These are phyloP conservation scores for Russula olivacea DNA, from an alignment of 768 basidiomycete species.

Conservation along the genomic window DNA sequence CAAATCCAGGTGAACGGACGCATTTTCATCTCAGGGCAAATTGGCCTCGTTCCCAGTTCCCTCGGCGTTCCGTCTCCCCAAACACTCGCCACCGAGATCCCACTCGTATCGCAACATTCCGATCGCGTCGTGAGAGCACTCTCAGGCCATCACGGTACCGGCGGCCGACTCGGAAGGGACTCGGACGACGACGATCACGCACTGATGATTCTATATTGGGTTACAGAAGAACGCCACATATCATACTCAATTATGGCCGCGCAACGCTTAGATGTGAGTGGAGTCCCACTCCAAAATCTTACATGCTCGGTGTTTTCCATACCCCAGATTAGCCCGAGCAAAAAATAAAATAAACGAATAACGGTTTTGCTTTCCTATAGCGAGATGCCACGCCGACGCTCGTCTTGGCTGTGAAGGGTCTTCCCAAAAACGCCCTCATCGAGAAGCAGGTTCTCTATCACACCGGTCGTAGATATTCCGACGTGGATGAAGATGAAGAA, in stretches of 20 bases:
- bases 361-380: constrained; percentile 9
- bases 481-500: constrained; percentile 38
- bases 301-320: not conserved
- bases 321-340: no score
- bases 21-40: constrained; percentile 92
- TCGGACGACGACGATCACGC: constrained; percentile 38
- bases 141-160: constrained; percentile 44
- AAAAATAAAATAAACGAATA: not conserved
- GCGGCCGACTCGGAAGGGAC: constrained; percentile 33
- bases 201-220: constrained; percentile 70
- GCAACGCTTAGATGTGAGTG: constrained; percentile 18
- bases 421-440: constrained; percentile 66
- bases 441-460: constrained; percentile 76
- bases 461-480: constrained; percentile 48
- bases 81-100: constrained; percentile 57
- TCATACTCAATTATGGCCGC: constrained; percentile 39
- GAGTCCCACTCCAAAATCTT: not conserved
- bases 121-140: constrained; percentile 59
- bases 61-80: constrained; percentile 58
- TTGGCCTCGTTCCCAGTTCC: constrained; percentile 76
- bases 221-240: constrained; percentile 40
- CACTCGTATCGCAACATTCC: constrained; percentile 77
- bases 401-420: constrained; percentile 53
- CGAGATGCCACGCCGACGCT: constrained; percentile 38
- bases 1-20: constrained; percentile 56